Base-by-base conservation (phyloP, 1,139 yeast genomes). In the Kodamaea suecica region DNA sequence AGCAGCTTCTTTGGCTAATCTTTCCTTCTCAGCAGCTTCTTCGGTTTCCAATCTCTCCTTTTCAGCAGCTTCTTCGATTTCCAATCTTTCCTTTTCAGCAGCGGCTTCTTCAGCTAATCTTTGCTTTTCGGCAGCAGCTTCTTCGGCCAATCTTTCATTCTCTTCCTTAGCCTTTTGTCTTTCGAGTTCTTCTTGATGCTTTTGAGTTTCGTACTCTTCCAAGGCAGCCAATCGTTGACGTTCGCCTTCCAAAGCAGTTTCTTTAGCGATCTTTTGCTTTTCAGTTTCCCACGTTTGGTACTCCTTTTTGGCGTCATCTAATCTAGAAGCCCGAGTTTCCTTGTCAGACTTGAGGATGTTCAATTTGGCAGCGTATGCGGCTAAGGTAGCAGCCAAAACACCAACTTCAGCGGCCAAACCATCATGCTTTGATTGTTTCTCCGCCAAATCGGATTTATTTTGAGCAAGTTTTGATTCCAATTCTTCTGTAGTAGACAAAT, bases 191-290 rank as follows among this genome's bases (percentile, higher is more conserved):
- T 67, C 76, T 46, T 70, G 64, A 23, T 66, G 50, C 46, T 60
- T 63, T 43, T 63, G 60, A 35, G 73, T 68, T 44, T 70, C 78
- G 37, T 69, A 75, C 29, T 67, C 76, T 45, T 70, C 65, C 30
- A 63, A 61, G 26, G 75, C 78, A 46, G 68, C 73, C 15, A 65
- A 52, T 45, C 78, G 63, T 47, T 66, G 61, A 38, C 70, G 62
- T 46, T 73, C 76, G 37, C 61, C 66, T 30, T 70, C 76, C 38
- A 61, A 52, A 11, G 72, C 70, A 15, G 48, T 39, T 31, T 51
- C 42, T 39, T 58, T 63, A n/a, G 77, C 70, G 34, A 65, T 45
- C 1, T 51, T 52, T 38, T 65, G 55, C 53, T 65, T 64, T 43
- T 76, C 78, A 5, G 49, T 46, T 44, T 69, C 65, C 80, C 80